These are phyloP conservation scores for Phytophthora sp. DNA, from an alignment of 352 stramenopile genomes.

Conservation along the genomic window DNA sequence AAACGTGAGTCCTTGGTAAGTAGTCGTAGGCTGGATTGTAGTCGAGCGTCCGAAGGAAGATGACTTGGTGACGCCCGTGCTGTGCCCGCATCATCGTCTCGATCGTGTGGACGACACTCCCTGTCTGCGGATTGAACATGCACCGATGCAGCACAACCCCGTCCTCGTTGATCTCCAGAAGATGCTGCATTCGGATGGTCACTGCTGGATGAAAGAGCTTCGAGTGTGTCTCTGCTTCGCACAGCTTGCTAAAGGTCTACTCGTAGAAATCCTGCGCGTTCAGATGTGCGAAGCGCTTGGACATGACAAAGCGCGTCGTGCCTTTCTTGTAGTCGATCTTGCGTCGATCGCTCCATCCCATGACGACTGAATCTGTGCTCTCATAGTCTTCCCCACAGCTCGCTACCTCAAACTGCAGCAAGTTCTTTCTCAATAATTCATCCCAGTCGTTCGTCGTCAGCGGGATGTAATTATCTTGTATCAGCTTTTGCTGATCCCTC, in stretches of 20 bases:
- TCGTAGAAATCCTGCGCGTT: conserved; percentile 30
- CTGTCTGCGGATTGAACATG: conserved; percentile 47
- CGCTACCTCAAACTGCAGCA: conserved; percentile 36
- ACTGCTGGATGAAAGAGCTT: conserved; percentile 40
- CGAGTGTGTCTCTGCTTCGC: conserved; percentile 29
- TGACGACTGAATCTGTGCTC: conserved; percentile 37
- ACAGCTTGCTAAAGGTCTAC: conserved; percentile 39
- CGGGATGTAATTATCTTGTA: conserved; percentile 34
- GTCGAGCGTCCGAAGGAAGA: conserved; percentile 43
- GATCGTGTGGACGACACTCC: conserved; percentile 37
- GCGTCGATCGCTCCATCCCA: conserved; percentile 43
- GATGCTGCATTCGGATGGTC: conserved; percentile 33
- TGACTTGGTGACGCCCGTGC: conserved; percentile 31
- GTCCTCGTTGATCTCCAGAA: conserved; percentile 48
- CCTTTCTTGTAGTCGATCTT: conserved; percentile 28
- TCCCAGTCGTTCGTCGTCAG: conserved; percentile 26
- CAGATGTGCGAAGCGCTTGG: conserved; percentile 36
- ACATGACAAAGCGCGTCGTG: conserved; percentile 35
- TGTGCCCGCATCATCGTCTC: conserved; percentile 43
- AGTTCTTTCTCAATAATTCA: conserved; percentile 29
- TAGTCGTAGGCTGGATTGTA: conserved; percentile 29
- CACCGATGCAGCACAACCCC: conserved; percentile 44
- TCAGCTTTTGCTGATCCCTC: conserved; percentile 36
- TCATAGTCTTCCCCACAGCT: conserved; percentile 34
- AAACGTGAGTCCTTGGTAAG: conserved; percentile 31